phyloP scores from a whole-genome alignment of 2,329 filamentous ascomycete species.

The Microascus cirrosus region DNA sequence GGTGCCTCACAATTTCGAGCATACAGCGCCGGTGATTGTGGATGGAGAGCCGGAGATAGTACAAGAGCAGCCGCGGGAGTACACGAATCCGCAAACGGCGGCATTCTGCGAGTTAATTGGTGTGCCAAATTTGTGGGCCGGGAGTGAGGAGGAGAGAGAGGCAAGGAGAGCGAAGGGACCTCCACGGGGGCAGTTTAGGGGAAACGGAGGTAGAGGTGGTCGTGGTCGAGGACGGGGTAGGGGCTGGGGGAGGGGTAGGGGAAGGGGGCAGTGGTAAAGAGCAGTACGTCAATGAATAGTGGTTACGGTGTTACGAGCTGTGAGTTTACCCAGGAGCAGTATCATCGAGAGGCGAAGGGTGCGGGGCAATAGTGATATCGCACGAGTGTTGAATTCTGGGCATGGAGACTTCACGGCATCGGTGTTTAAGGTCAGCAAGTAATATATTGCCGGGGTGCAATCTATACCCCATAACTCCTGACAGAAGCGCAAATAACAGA shows the following conservation, averaged over 20 bases:
- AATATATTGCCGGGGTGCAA: not conserved
- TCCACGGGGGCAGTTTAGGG: conserved; percentile 22
- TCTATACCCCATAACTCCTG: not conserved
- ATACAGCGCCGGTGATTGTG: conserved; percentile 64
- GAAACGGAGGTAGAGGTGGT: conserved; percentile 22
- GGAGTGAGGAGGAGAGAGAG: conserved; percentile 58
- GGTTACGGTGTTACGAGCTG: not conserved
- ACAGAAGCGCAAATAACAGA: conserved; percentile 5
- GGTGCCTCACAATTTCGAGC: conserved; percentile 67
- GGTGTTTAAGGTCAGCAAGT: not conserved
- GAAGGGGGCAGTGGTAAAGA: conserved; percentile 5
- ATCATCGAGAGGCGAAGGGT: not conserved
- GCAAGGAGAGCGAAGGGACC: conserved; percentile 49
- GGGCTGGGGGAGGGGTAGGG: conserved; percentile 16
- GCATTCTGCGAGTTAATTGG: conserved; percentile 68
- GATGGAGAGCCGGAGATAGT: conserved; percentile 44
- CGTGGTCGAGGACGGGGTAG: conserved; percentile 24
- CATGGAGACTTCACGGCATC: not conserved
- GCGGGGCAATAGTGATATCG: not conserved
- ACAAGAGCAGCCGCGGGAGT: conserved; percentile 60
- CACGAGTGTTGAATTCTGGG: not conserved
- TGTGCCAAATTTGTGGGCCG: conserved; percentile 65
- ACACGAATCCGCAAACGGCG: conserved; percentile 78
- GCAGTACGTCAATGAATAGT: not conserved
- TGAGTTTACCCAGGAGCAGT: not conserved